Percentiles rank a stretch among this genome's conserved stretches.
These are phyloP conservation scores for Aspergillus ostianus DNA, from an alignment of 495 filamentous ascomycete species.

Conservation along the genomic window DNA sequence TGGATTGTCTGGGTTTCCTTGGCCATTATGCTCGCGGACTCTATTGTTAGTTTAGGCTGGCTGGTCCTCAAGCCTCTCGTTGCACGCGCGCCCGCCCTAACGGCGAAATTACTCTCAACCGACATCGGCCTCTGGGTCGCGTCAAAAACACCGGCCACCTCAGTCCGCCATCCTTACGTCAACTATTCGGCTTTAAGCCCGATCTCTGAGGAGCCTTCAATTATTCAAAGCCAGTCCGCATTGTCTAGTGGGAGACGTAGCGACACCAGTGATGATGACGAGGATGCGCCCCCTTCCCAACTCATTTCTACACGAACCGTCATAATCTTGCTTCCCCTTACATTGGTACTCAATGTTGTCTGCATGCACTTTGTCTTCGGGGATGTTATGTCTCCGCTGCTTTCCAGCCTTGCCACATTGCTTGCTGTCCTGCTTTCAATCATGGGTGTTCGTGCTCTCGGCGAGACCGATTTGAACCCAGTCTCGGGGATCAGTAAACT, in stretches of 20 bases:
- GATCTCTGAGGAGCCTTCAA: conserved; percentile 22
- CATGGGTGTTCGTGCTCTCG: conserved; percentile 93
- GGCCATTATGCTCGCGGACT: conserved; percentile 95
- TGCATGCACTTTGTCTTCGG: conserved; percentile 81
- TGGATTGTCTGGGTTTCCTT: conserved; percentile 98
- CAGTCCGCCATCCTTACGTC: conserved; percentile 29
- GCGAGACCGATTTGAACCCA: conserved; percentile 95
- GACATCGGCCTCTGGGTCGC: conserved; percentile 27
- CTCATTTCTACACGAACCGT: conserved; percentile 74
- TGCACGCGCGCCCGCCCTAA: conserved; percentile 35
- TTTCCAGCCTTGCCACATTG: conserved; percentile 79
- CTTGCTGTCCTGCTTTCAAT: conserved; percentile 86
- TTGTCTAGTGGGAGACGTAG: conserved; percentile 8
- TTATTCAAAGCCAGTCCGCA: conserved; percentile 7
- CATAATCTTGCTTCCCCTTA: conserved; percentile 68
- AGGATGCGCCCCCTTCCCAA: conserved; percentile 81
- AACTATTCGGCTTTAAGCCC: conserved; percentile 42
- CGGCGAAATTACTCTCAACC: conserved; percentile 28
- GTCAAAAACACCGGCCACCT: conserved; percentile 7
- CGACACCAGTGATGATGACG: conserved; percentile 31
- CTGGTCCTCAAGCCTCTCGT: conserved; percentile 65
- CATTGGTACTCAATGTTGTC: conserved; percentile 73
- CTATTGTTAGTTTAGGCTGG: conserved; percentile 82
- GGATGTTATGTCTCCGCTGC: conserved; percentile 52
- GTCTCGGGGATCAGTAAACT: conserved; percentile 96